Percentiles rank a stretch among this genome's conserved stretches.
phyloP scores from a whole-genome alignment of 1,284 basidiomycete species.

The Cryptococcus neoformans region DNA sequence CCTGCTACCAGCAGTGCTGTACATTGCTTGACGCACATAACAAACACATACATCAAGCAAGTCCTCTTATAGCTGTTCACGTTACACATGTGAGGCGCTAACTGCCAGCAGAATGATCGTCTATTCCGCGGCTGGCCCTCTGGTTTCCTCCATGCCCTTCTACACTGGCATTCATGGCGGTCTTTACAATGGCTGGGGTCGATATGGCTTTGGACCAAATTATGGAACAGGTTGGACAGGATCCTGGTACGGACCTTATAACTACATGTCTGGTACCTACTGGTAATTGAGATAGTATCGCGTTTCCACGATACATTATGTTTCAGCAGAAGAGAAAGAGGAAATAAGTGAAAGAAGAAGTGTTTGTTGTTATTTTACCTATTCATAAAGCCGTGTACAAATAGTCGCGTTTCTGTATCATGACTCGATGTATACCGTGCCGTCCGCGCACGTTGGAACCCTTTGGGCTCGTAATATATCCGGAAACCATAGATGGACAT shows the following conservation, averaged over 20 bases:
- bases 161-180: slow-evolving; percentile 18
- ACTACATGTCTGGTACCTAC: slow-evolving; percentile 30
- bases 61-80: not conserved
- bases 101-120: slow-evolving; percentile 13
- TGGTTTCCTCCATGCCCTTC: slow-evolving; percentile 22
- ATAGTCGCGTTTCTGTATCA: no score
- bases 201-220: slow-evolving; percentile 27
- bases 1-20: slow-evolving; percentile 4
- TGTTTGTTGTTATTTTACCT: no score
- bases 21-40: not conserved
- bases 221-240: slow-evolving; percentile 23
- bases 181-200: slow-evolving; percentile 19
- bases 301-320: no score
- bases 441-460: no score
- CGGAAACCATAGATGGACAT: no score
- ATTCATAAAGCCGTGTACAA: no score
- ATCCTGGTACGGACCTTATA: slow-evolving; percentile 24
- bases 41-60: not conserved
- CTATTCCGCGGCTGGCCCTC: slow-evolving; percentile 21
- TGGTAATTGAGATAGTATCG: slow-evolving; percentile 12
- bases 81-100: not conserved
- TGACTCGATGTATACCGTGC: no score
- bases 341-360: no score
- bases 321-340: no score
- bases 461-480: no score